Percentiles rank a stretch among this genome's conserved stretches.
These are phyloP conservation scores for Ophiostoma triangulosporum DNA, from an alignment of 2,329 filamentous ascomycete species.

Conservation along the genomic window DNA sequence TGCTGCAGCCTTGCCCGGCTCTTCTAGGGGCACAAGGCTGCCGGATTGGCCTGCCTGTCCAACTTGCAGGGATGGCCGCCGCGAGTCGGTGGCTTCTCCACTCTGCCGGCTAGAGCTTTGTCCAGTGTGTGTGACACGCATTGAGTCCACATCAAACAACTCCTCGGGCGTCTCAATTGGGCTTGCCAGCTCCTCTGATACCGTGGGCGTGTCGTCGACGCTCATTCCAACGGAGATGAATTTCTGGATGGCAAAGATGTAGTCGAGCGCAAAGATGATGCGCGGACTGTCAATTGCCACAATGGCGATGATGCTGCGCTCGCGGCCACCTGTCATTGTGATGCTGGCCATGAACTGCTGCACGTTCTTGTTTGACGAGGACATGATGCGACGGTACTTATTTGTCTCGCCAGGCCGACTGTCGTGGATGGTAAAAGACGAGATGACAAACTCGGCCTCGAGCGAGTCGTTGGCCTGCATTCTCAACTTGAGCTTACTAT, in stretches of 20 bases:
- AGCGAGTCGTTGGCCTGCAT: constrained; percentile 87
- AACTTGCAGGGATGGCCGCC: background rate
- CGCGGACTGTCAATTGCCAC: constrained; percentile 89
- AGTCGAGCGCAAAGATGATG: constrained; percentile 90
- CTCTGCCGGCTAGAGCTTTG: constrained; percentile 8
- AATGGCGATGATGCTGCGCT: constrained; percentile 75
- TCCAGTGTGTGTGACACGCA: constrained; percentile 32
- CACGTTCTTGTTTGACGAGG: constrained; percentile 82
- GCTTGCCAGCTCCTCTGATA: constrained; percentile 34
- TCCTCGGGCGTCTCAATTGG: constrained; percentile 43
- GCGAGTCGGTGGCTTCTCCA: background rate
- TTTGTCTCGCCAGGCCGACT: constrained; percentile 81
- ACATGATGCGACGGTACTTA: constrained; percentile 98
- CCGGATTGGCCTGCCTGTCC: background rate
- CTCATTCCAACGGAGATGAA: constrained; percentile 65
- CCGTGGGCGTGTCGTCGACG: constrained; percentile 38
- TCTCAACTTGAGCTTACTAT: constrained; percentile 79
- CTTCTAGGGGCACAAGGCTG: background rate
- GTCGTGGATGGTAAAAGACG: constrained; percentile 89
- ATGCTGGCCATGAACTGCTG: constrained; percentile 98
- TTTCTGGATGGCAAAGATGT: constrained; percentile 76
- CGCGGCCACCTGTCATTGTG: constrained; percentile 74
- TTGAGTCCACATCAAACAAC: constrained; percentile 47
- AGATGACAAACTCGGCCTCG: constrained; percentile 84
- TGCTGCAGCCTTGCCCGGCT: background rate